These are phyloP conservation scores for Tetracladium maxilliforme DNA, from an alignment of 2,329 filamentous ascomycete genomes.

Conservation along the genomic window DNA sequence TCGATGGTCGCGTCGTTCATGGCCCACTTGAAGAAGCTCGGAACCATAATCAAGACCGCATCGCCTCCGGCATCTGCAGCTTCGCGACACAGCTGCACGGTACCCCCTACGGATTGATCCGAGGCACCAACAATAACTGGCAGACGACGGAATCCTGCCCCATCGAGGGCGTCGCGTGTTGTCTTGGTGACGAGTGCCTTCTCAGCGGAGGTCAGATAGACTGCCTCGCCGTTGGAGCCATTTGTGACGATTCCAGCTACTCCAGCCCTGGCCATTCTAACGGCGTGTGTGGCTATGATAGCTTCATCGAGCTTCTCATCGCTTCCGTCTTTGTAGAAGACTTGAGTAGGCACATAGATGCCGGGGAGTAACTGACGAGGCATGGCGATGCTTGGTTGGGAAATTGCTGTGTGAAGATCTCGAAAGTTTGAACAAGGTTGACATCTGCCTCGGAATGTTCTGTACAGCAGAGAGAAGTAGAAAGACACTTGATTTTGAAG, in stretches of 20 bases:
- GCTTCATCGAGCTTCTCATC: slow-evolving; percentile 77
- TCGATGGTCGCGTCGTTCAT: slow-evolving; percentile 47
- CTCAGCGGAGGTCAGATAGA: slow-evolving; percentile 68
- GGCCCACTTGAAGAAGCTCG: slow-evolving; percentile 72
- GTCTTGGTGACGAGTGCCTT: slow-evolving; percentile 61
- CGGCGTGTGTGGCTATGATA: slow-evolving; percentile 65
- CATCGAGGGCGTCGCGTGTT: slow-evolving; percentile 69
- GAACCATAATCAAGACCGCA: slow-evolving; percentile 66
- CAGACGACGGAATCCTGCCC: slow-evolving; percentile 57
- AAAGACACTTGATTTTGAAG: too few species aligned
- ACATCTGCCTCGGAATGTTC: too few species aligned
- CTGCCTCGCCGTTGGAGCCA: slow-evolving; percentile 84
- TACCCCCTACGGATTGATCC: slow-evolving; percentile 68
- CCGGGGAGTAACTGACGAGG: slow-evolving; percentile 70
- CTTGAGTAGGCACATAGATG: slow-evolving; percentile 83
- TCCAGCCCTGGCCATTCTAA: slow-evolving; percentile 62
- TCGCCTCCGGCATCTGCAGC: slow-evolving; percentile 58
- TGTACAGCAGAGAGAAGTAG: too few species aligned
- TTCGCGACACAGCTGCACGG: slow-evolving; percentile 59
- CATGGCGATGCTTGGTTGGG: too few species aligned
- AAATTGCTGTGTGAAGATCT: too few species aligned
- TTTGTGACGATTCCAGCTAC: slow-evolving; percentile 73
- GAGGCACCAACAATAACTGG: slow-evolving; percentile 73
- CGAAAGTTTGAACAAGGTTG: too few species aligned
- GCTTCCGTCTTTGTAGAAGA: slow-evolving; percentile 64